Percentiles rank a stretch among this genome's conserved stretches.
Evolutionary conservation across 371 early-diverging fungal genomes (phyloP).

Genomic region (Mortierella sp.): DNA sequence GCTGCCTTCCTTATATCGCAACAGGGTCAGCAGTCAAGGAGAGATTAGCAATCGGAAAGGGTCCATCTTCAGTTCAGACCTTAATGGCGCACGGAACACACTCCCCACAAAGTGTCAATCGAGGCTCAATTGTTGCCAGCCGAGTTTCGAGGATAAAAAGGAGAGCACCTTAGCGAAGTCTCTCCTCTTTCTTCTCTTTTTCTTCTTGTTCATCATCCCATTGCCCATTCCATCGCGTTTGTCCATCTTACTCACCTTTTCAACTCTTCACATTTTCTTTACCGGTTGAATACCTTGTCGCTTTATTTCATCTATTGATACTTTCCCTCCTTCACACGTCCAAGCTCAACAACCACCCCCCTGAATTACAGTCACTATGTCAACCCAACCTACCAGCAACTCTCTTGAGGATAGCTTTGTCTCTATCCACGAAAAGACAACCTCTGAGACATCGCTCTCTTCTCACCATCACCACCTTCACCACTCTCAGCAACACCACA

Average conservation of each 20-base stretch:
- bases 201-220: background rate
- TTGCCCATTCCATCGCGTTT: background rate
- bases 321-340: background rate
- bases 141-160: background rate
- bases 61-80: background rate
- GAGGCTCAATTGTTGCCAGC: background rate
- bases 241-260: background rate
- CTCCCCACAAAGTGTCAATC: conserved; percentile 11
- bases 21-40: background rate
- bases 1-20: background rate
- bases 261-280: background rate
- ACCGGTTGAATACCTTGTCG: background rate
- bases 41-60: background rate
- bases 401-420: conserved; percentile 48
- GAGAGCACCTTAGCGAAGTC: background rate
- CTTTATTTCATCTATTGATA: background rate
- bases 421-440: conserved; percentile 33
- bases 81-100: background rate
- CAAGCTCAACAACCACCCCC: too few relatives aligned
- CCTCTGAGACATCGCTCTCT: background rate
- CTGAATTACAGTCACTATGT: background rate
- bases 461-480: background rate
- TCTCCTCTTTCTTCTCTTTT: background rate
- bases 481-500: background rate
- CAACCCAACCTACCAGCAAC: background rate